Conservation (phyloP, 495 filamentous ascomycete species). For the Rostrohypoxylon terebratum region DNA sequence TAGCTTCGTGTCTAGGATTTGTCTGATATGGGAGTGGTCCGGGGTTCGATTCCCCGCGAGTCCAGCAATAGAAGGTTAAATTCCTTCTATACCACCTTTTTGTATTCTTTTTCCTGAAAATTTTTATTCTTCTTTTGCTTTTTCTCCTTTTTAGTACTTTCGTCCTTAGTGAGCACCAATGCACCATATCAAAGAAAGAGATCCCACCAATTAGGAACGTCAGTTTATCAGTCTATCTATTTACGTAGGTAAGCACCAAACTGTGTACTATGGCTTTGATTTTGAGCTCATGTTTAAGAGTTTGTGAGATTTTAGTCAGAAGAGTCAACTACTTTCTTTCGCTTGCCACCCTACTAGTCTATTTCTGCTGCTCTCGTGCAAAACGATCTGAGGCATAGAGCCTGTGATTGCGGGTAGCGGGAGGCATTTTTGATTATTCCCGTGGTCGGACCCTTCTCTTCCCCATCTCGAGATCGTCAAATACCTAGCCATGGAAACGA, state of each 20-base stretch:
- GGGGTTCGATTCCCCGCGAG: constrained; percentile 67
- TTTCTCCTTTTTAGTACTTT: not conserved
- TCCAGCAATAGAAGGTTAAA: constrained; percentile 45
- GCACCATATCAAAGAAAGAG: too few species aligned
- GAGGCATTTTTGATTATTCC: not conserved
- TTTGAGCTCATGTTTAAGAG: too few species aligned
- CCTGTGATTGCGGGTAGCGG: not conserved
- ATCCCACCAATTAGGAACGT: too few species aligned
- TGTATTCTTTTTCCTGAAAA: constrained; percentile 3
- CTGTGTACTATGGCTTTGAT: too few species aligned
- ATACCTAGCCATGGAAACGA: not conserved
- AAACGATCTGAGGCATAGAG: too few species aligned
- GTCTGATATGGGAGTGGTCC: constrained; percentile 62
- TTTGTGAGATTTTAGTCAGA: not conserved
- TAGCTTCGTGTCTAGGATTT: not conserved
- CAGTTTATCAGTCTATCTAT: too few species aligned
- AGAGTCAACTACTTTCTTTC: not conserved
- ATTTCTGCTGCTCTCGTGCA: not conserved
- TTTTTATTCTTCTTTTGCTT: not conserved
- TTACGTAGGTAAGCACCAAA: too few species aligned
- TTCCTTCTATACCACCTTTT: constrained; percentile 44
- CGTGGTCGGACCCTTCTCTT: not conserved
- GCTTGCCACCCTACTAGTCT: too few species aligned
- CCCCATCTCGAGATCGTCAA: not conserved
- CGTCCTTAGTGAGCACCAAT: too few species aligned